Percentiles rank a stretch among this genome's conserved stretches.
Conservation (phyloP, 192 early-diverging fungal species). For the Coemansia sp. region DNA sequence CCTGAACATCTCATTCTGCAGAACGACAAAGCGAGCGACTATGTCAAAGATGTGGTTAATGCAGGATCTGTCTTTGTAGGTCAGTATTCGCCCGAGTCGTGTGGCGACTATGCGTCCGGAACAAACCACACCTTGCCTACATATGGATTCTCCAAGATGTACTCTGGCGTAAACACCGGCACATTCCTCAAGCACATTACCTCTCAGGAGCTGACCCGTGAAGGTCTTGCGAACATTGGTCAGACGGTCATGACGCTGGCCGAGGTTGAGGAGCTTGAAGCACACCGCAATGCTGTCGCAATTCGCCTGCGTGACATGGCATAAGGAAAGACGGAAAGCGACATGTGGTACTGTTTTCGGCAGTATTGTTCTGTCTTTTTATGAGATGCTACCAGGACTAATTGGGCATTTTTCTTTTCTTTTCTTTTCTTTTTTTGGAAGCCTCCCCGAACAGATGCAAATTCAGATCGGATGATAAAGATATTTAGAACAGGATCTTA, state of each 20-base stretch:
- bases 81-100: slow-evolving; percentile 92
- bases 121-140: slow-evolving; percentile 99
- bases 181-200: slow-evolving; percentile 99
- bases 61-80: slow-evolving; percentile 99
- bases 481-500: too few species aligned
- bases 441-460: too few species aligned
- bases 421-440: too few species aligned
- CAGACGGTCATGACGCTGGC: slow-evolving; percentile 94
- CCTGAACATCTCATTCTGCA: slow-evolving; percentile 99
- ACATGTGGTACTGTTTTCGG: too few species aligned
- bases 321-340: not conserved
- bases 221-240: slow-evolving; percentile 82
- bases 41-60: slow-evolving; percentile 71
- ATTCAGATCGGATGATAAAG: too few species aligned
- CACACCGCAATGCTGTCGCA: slow-evolving; percentile 95
- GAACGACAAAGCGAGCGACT: slow-evolving; percentile 68
- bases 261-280: slow-evolving; percentile 93
- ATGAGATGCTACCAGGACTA: too few species aligned
- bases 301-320: slow-evolving; percentile 67
- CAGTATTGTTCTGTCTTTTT: too few species aligned
- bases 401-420: too few species aligned
- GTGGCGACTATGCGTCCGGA: slow-evolving; percentile 98
- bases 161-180: slow-evolving; percentile 95
- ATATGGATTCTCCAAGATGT: slow-evolving; percentile 97
- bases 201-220: slow-evolving; percentile 82